Evolutionary conservation across 164 flowering plant genomes (phyloP).

Genomic region (Aristolochia fimbriata): DNA sequence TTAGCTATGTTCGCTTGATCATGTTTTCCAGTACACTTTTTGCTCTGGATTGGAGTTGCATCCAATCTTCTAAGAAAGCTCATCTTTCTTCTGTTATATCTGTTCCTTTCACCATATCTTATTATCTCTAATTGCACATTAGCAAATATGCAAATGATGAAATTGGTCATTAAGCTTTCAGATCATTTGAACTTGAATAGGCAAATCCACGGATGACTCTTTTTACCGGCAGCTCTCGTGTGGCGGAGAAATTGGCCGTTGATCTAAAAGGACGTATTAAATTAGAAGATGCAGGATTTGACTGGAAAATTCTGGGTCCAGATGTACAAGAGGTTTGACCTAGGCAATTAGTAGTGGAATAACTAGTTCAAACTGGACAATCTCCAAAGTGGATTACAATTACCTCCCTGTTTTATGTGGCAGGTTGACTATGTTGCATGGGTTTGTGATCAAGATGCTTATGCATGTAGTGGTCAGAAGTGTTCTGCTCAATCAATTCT

Average conservation of each 20-base stretch:
- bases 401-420: conserved; percentile 1
- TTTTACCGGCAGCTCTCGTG: conserved; percentile 94
- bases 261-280: conserved; percentile 84
- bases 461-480: conserved; percentile 98
- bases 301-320: conserved; percentile 97
- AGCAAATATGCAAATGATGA: too few species aligned
- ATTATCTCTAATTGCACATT: too few species aligned
- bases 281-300: conserved; percentile 98
- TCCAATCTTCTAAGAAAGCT: too few species aligned
- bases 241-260: conserved; percentile 85
- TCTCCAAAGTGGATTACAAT: not conserved
- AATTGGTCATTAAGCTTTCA: too few species aligned
- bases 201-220: conserved; percentile 94
- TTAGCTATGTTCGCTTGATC: too few species aligned
- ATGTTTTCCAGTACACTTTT: too few species aligned
- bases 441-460: conserved; percentile 99
- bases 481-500: conserved; percentile 95
- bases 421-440: conserved; percentile 96
- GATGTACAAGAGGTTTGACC: conserved; percentile 77
- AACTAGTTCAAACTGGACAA: too few species aligned
- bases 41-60: too few species aligned
- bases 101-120: too few species aligned
- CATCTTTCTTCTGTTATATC: too few species aligned
- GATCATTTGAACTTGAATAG: conserved; percentile 19
- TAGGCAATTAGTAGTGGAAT: not conserved